These are phyloP conservation scores for Coemansia sp. DNA, from an alignment of 192 early-diverging fungal genomes.

Conservation along the genomic window DNA sequence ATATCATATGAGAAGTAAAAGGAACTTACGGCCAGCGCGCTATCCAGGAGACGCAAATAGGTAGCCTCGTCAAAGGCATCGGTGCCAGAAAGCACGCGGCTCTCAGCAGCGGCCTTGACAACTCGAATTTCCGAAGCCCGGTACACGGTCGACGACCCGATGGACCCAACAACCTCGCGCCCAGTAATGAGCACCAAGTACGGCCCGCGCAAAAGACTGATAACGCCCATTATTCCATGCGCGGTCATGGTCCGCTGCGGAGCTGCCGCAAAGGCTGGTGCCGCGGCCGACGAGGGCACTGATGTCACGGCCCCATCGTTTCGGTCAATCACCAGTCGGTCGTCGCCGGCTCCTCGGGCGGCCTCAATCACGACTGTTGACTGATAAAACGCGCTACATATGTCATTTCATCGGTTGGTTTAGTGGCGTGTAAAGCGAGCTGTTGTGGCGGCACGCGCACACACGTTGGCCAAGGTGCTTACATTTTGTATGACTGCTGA, in stretches of 20 bases:
- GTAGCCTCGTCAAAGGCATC: constrained; percentile 62
- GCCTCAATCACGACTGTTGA: constrained; percentile 46
- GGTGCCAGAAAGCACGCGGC: constrained; percentile 16
- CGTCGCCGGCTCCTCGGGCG: constrained; percentile 32
- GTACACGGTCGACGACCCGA: constrained; percentile 46
- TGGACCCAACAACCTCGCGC: constrained; percentile 39
- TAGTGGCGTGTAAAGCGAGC: background rate
- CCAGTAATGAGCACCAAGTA: constrained; percentile 55
- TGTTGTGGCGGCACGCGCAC: background rate
- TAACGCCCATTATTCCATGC: constrained; percentile 52
- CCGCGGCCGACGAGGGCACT: background rate
- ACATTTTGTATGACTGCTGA: constrained; percentile 51
- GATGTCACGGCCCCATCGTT: constrained; percentile 23
- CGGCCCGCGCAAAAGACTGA: constrained; percentile 46
- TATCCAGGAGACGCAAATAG: constrained; percentile 65
- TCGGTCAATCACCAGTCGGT: constrained; percentile 44
- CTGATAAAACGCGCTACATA: constrained; percentile 49
- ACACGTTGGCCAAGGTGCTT: constrained; percentile 2
- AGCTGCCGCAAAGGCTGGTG: constrained; percentile 31
- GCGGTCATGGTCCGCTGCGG: constrained; percentile 45
- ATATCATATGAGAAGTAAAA: constrained; percentile 88
- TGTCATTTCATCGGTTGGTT: background rate
- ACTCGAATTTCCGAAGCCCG: constrained; percentile 44
- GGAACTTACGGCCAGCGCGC: constrained; percentile 56
- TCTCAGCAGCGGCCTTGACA: constrained; percentile 37